Evolutionary conservation across 129 eudicot species (phyloP), one percentile per base, ranked within the genome.

Genomic region (Saussurea involucrata): DNA sequence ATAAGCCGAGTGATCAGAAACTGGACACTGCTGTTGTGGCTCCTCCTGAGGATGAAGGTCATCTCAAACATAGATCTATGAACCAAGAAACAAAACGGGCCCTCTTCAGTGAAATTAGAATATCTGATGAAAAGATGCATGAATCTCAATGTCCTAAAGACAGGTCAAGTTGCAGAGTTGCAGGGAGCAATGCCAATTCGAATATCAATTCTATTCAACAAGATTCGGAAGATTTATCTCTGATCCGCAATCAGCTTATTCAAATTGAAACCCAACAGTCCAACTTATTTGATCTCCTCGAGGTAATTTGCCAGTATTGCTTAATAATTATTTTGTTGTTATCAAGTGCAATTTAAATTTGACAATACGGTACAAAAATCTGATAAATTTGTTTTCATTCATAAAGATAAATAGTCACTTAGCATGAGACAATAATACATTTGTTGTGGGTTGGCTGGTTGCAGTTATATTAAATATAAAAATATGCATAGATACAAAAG

Each of bases 251-350:
- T 79, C 98, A 93, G 76, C 98, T 93, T 80, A 80, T 79, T 80
- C 95, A 88, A 79, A 90, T 93, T 37, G 98, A 88, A 81, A 88
- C 69, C 66, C 95, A 82, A 83, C 98, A 93, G 74, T 85, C 97
- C 82, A 90, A 76, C 76, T 83, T 93, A 80, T 74, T 85, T 66
- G 87, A 88, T 69, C 81, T 93, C 77, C 92, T 93, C 46, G 97
- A 90, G 98, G 98, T 90, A 93, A 68, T 60, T 49, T 65, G 13
- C 75, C 3, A 24, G 1, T 58, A 29, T 6, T 58, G 10, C 57
- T 66, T 22, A 53, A 40, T 40, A 40, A 40, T 2, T 40, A 3
- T 40, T 40, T 40, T 40, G 12, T 10, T 31, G 66, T 31, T 6
- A 76, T 49, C 10, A 31, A 53, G 24, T 67, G 44, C 65, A 76